A percentile compares a stretch with the other conserved stretches of the same genome.
phyloP scores from a whole-genome alignment of 371 early-diverging fungal genomes.

The Basidiobolus meristosporus region DNA sequence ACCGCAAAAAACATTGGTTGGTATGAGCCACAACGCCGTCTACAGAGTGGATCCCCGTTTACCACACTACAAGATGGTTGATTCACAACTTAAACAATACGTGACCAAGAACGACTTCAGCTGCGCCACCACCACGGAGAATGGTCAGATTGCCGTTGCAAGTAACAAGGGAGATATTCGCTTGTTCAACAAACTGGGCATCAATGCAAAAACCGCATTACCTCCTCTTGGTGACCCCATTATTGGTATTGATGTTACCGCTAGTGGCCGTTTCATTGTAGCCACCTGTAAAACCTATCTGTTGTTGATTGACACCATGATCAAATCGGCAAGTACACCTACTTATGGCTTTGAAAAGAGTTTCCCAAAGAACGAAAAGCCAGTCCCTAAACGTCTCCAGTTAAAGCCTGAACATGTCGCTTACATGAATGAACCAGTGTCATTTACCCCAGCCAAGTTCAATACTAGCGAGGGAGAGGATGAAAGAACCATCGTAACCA shows the following conservation, averaged over 20 bases:
- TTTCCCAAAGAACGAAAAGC: constrained; percentile 41
- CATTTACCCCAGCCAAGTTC: constrained; percentile 86
- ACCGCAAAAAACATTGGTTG: constrained; percentile 51
- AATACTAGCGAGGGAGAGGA: constrained; percentile 47
- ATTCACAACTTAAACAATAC: constrained; percentile 40
- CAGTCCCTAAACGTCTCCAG: constrained; percentile 56
- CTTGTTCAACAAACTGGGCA: constrained; percentile 57
- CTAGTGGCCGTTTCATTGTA: constrained; percentile 66
- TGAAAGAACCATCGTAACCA: constrained; percentile 67
- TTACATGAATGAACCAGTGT: constrained; percentile 41
- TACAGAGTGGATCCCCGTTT: constrained; percentile 86
- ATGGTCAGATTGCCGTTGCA: constrained; percentile 73
- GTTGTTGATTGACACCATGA: constrained; percentile 48
- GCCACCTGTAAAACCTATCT: constrained; percentile 83
- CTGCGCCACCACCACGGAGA: constrained; percentile 56
- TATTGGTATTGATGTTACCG: constrained; percentile 72
- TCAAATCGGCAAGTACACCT: constrained; percentile 12
- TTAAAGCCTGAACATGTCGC: constrained; percentile 84
- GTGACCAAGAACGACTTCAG: constrained; percentile 43
- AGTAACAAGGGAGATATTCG: constrained; percentile 80
- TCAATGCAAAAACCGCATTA: constrained; percentile 72
- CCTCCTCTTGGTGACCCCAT: constrained; percentile 83
- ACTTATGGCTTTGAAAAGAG: constrained; percentile 35
- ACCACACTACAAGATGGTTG: constrained; percentile 38
- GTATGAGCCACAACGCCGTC: constrained; percentile 58